Percentiles rank a stretch among this genome's conserved stretches.
These are phyloP conservation scores for Tolypocladium tundrense DNA, from an alignment of 2,329 filamentous ascomycete species.

Conservation along the genomic window DNA sequence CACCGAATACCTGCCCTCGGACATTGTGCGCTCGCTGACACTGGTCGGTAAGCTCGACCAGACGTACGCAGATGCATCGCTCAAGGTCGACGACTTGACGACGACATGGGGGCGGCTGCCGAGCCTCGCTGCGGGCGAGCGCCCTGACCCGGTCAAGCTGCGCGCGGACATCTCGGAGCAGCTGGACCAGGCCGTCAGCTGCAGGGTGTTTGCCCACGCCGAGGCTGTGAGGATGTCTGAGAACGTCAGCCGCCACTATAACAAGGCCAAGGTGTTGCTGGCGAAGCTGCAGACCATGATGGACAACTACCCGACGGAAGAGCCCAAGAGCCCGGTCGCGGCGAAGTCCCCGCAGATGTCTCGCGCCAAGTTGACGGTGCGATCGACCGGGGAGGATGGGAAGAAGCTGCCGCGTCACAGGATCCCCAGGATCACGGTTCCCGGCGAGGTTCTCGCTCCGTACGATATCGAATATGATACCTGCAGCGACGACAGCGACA, in stretches of 20 bases:
- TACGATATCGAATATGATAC: slow-evolving; percentile 55
- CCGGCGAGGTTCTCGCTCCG: slow-evolving; percentile 54
- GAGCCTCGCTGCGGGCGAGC: slow-evolving; percentile 32
- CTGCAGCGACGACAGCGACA: slow-evolving; percentile 42
- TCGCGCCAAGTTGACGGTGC: slow-evolving; percentile 37
- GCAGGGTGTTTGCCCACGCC: slow-evolving; percentile 48
- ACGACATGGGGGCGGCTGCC: slow-evolving; percentile 47
- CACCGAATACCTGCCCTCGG: slow-evolving; percentile 58
- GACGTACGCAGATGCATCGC: slow-evolving; percentile 45
- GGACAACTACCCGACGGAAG: slow-evolving; percentile 48
- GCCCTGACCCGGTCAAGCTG: slow-evolving; percentile 38
- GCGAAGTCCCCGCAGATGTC: slow-evolving; percentile 43
- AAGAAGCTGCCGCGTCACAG: slow-evolving; percentile 35
- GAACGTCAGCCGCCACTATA: slow-evolving; percentile 52
- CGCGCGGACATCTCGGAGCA: slow-evolving; percentile 51
- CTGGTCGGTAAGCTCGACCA: slow-evolving; percentile 55
- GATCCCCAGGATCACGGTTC: slow-evolving; percentile 52
- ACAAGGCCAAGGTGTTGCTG: slow-evolving; percentile 47
- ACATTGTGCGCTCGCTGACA: slow-evolving; percentile 55
- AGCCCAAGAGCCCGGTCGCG: slow-evolving; percentile 39
- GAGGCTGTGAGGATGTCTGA: slow-evolving; percentile 55
- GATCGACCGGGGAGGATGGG: slow-evolving; percentile 31
- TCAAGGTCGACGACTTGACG: slow-evolving; percentile 45
- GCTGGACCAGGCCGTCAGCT: slow-evolving; percentile 42
- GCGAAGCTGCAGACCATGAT: slow-evolving; percentile 49